Evolutionary conservation across 148 eudicot genomes (phyloP), one percentile per base, ranked within the genome.

Genomic region (Chenopodium berlandieri): DNA sequence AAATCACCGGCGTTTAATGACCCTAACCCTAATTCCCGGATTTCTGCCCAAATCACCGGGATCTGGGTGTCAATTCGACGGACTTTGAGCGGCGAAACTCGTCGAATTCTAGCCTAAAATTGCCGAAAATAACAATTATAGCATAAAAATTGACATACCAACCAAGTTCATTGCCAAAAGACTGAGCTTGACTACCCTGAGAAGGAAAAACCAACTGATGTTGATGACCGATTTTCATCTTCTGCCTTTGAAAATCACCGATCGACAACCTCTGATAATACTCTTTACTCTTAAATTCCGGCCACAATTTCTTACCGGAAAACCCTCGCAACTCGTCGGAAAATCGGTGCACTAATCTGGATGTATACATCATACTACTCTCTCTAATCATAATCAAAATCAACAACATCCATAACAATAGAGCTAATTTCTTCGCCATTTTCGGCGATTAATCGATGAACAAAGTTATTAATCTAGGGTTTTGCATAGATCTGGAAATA

Each of bases 121-220:
- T n/a, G 16, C 52, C 9, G 23, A 82, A 48, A 30, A 37, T 75
- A 19, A 64, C 4, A 85, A 60, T 52, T 4, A n/a, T 7, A 81
- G 13, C 9, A 40, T 17, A 17, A 0, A 44, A 9, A 31, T 58
- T 44, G 37, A 78, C 84, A 84, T 75, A 95, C 99, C 99, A 95
- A 79, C 97, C 99, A 30, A 91, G 91, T 31, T 93, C 97, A 83
- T 95, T 91, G n/a, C 97, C 99, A 23, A 80, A 89, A 1, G 90
- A 82, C 62, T 79, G 58, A 1, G 92, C 77, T 47, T 73, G 78
- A 74, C 93, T 90, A n/a, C 99, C 99, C 62, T 85, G 83, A 23
- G 90, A 84, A 25, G 97, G 94, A 63, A 85, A 89, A 5, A 95
- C 74, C n/a, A 90, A 78, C 85, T 90, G 81, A 54, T 76, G 82